Evolutionary conservation across 805 yeast genomes (phyloP).

Genomic region (Barnettozyma botsteinii): DNA sequence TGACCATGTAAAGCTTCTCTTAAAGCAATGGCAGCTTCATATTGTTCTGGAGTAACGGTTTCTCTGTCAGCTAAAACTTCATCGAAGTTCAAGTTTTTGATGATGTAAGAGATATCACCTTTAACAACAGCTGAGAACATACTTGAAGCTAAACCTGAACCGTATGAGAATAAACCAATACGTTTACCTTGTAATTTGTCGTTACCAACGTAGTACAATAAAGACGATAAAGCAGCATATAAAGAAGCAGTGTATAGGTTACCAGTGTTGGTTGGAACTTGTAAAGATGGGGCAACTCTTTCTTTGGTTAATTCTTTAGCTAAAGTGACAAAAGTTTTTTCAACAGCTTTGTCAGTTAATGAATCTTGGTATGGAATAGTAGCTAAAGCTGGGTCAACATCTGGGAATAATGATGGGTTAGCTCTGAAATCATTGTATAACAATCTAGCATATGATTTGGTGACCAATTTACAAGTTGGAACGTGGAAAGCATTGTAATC

Average conservation of each 20-base stretch:
- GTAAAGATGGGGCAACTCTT: conserved; percentile 74
- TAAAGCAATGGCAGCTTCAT: conserved; percentile 71
- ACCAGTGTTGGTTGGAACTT: conserved; percentile 93
- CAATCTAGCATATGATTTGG: conserved; percentile 89
- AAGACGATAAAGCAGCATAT: conserved; percentile 80
- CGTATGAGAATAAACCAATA: conserved; percentile 91
- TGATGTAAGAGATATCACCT: conserved; percentile 73
- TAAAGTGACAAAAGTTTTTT: conserved; percentile 75
- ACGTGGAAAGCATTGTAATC: conserved; percentile 97
- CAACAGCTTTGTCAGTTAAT: conserved; percentile 71
- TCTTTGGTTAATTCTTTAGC: conserved; percentile 60
- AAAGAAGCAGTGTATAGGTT: conserved; percentile 96
- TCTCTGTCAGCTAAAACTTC: conserved; percentile 60
- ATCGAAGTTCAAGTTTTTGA: conserved; percentile 60
- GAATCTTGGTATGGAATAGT: conserved; percentile 67
- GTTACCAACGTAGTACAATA: conserved; percentile 67
- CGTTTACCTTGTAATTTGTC: conserved; percentile 76
- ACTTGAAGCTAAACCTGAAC: conserved; percentile 95
- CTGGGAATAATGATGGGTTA: conserved; percentile 60
- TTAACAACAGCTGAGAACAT: conserved; percentile 72
- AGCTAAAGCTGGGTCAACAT: conserved; percentile 45
- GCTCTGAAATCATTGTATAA: conserved; percentile 80
- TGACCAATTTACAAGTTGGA: conserved; percentile 93
- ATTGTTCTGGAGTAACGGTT: conserved; percentile 67
- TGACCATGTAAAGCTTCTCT: conserved; percentile 89